phyloP scores from a whole-genome alignment of 2,329 filamentous ascomycete genomes.

The Penicillium sclerotiorum region DNA sequence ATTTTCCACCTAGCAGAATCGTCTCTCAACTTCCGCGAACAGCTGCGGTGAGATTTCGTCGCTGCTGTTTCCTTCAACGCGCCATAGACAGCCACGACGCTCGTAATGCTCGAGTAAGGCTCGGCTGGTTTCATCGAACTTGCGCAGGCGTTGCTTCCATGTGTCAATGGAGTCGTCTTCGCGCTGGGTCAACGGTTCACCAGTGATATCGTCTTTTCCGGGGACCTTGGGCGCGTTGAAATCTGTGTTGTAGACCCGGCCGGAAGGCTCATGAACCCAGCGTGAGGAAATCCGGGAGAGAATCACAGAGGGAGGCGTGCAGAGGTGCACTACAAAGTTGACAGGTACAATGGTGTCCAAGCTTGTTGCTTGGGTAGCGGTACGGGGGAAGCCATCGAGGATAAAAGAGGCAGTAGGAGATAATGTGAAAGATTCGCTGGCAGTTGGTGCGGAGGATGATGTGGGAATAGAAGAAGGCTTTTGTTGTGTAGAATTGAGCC shows the following conservation, averaged over 20 bases:
- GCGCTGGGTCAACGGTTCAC: slow-evolving; percentile 79
- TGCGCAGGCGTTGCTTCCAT: slow-evolving; percentile 76
- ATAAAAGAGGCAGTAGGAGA: slow-evolving; percentile 85
- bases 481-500: slow-evolving; percentile 61
- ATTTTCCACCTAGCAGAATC: slow-evolving; percentile 58
- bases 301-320: slow-evolving; percentile 84
- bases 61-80: slow-evolving; percentile 83
- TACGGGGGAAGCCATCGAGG: slow-evolving; percentile 94
- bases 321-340: slow-evolving; percentile 85
- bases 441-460: slow-evolving; percentile 4
- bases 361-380: slow-evolving; percentile 73
- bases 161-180: slow-evolving; percentile 85
- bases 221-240: slow-evolving; percentile 83
- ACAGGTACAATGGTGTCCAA: slow-evolving; percentile 86
- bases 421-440: slow-evolving; percentile 51
- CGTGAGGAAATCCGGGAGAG: slow-evolving; percentile 86
- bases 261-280: slow-evolving; percentile 91
- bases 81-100: slow-evolving; percentile 78
- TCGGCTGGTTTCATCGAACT: slow-evolving; percentile 84
- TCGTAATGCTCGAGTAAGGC: slow-evolving; percentile 89
- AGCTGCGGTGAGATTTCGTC: slow-evolving; percentile 95
- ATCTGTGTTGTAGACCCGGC: slow-evolving; percentile 90
- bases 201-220: slow-evolving; percentile 87
- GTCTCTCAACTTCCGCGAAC: slow-evolving; percentile 75
- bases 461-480: slow-evolving; percentile 4